Evolutionary conservation across 805 yeast genomes (phyloP).

Genomic region (Metschnikowia chrysomelidarum): DNA sequence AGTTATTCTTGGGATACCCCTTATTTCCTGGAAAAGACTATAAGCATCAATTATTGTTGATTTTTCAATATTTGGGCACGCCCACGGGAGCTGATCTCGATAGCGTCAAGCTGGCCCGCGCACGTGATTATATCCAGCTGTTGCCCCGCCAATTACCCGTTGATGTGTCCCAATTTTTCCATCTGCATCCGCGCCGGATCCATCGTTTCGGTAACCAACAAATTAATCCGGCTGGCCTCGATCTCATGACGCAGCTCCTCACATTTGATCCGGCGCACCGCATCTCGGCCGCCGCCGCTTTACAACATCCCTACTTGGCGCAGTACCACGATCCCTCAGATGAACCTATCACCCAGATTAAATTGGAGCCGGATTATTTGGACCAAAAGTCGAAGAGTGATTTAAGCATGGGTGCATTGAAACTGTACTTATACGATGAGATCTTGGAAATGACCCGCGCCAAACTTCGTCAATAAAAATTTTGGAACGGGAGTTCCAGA

Average conservation of each 20-base stretch:
- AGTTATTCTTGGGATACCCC: slow-evolving; percentile 59
- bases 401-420: slow-evolving; percentile 14
- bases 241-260: slow-evolving; percentile 16
- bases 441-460: slow-evolving; percentile 14
- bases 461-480: no score
- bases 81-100: slow-evolving; percentile 40
- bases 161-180: slow-evolving; percentile 6
- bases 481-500: no score
- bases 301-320: slow-evolving; percentile 16
- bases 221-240: slow-evolving; percentile 16
- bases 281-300: slow-evolving; percentile 13
- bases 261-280: slow-evolving; percentile 16
- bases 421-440: slow-evolving; percentile 15
- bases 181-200: slow-evolving; percentile 15
- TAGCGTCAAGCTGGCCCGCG: slow-evolving; percentile 16
- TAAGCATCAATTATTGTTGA: slow-evolving; percentile 62
- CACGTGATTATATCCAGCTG: slow-evolving; percentile 18
- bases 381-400: slow-evolving; percentile 14
- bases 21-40: slow-evolving; percentile 76
- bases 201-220: slow-evolving; percentile 13
- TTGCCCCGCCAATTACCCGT: slow-evolving; percentile 11
- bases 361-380: slow-evolving; percentile 16
- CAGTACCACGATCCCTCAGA: slow-evolving; percentile 18
- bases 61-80: slow-evolving; percentile 68
- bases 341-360: slow-evolving; percentile 15